Percentiles rank a stretch among this genome's conserved stretches.
Conservation (phyloP, 305 asterid species). For the Rubia tinctorum region DNA sequence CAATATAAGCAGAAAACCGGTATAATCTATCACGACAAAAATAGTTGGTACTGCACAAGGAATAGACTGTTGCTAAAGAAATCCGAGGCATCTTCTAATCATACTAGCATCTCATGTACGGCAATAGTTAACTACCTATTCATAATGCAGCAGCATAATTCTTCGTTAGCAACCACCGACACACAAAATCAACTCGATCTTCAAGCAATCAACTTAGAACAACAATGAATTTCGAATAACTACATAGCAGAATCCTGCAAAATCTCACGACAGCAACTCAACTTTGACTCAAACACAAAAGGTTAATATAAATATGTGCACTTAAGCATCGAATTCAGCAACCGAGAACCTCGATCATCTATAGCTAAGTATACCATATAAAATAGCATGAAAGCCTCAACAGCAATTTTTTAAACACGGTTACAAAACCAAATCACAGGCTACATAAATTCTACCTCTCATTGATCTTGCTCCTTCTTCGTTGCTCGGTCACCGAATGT, state of each 20-base stretch:
- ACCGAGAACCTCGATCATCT: background rate
- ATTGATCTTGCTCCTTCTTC: slow-evolving; percentile 91
- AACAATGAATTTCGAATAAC: background rate
- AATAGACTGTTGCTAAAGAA: background rate
- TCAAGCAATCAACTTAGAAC: background rate
- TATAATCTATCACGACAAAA: too few species aligned
- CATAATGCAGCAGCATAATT: background rate
- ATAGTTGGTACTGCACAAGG: background rate
- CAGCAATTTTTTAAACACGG: background rate
- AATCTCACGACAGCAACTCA: background rate
- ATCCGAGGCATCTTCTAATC: background rate
- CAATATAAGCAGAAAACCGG: background rate
- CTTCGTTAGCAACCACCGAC: background rate
- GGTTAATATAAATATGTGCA: background rate
- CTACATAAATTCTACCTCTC: slow-evolving; percentile 50
- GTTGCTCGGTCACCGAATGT: slow-evolving; percentile 96
- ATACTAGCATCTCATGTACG: too few species aligned
- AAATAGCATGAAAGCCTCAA: background rate
- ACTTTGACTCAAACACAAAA: background rate
- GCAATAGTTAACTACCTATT: background rate
- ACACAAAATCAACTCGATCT: background rate
- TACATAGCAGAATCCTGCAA: background rate
- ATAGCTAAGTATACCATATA: background rate
- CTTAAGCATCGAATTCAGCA: background rate
- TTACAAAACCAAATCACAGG: background rate